Conservation (phyloP, 176 grass and related monocot genomes). For the Chrysopogon serrulatus region DNA sequence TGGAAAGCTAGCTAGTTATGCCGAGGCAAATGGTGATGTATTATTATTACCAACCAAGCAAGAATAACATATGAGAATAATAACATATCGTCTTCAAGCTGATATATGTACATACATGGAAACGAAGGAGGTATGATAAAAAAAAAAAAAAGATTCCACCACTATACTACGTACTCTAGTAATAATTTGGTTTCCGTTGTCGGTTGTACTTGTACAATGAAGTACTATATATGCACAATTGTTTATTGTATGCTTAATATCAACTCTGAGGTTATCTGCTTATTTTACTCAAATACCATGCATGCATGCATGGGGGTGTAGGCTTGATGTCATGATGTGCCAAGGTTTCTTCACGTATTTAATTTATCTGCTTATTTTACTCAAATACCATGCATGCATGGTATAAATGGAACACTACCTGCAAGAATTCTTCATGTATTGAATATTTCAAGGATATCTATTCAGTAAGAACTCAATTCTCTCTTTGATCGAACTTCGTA, state of each 20-base stretch:
- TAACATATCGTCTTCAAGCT: neutral
- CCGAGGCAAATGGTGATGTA: neutral
- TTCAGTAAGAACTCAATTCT: neutral
- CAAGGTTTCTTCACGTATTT: no score
- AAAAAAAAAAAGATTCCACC: neutral
- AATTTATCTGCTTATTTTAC: neutral
- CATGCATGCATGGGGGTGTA: neutral
- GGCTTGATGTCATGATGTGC: neutral
- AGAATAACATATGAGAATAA: neutral
- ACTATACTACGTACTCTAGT: neutral
- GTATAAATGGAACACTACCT: neutral
- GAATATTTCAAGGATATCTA: neutral
- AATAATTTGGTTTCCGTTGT: neutral
- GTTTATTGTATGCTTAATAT: neutral
- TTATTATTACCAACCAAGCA: neutral
- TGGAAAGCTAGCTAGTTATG: neutral
- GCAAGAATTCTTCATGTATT: neutral
- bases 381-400: neutral
- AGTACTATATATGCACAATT: neutral
- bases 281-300: slow-evolving; percentile 1
- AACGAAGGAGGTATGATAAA: neutral
- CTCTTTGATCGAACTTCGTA: neutral
- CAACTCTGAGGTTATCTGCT: neutral
- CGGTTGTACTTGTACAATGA: neutral
- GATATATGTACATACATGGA: neutral